A percentile compares a stretch with the other conserved stretches of the same genome.
Conservation (phyloP, 345 rosid genomes). For the Rhizophora apiculata region DNA sequence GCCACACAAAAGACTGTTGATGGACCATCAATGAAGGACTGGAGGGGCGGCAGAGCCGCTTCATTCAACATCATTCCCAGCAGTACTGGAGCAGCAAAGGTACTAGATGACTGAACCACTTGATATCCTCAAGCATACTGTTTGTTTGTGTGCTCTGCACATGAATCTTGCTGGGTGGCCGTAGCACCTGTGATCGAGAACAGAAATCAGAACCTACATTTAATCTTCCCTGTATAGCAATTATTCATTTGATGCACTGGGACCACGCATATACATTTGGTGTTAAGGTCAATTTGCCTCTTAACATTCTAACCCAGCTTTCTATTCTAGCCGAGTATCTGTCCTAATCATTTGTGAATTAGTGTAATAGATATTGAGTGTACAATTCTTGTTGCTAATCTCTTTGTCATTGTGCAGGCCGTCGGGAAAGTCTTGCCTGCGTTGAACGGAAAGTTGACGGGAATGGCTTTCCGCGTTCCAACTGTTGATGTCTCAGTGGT, state of each 20-base stretch:
- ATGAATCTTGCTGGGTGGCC: no score
- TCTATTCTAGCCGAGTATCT: no score
- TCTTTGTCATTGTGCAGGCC: conserved; percentile 34
- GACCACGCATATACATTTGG: no score
- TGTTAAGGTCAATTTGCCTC: no score
- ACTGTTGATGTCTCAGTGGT: conserved; percentile 67
- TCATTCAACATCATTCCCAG: conserved; percentile 32
- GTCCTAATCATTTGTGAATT: not conserved
- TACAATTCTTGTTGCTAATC: not conserved
- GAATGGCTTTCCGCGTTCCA: conserved; percentile 7
- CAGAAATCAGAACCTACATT: no score
- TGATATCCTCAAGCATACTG: no score
- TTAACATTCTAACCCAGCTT: no score
- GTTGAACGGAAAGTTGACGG: conserved; percentile 36
- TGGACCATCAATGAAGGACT: conserved; percentile 78
- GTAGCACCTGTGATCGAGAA: no score
- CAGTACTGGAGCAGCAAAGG: conserved; percentile 78
- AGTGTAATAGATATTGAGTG: not conserved
- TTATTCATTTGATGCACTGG: no score
- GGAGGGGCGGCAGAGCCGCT: conserved; percentile 82
- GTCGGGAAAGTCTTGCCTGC: conserved; percentile 64
- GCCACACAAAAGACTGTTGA: conserved; percentile 28
- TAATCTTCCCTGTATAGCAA: no score
- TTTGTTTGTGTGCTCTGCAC: not conserved
- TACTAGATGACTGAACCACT: conserved; percentile 4